Conservation (phyloP, 495 filamentous ascomycete species). For the Melanomma pulvis-pyrius region DNA sequence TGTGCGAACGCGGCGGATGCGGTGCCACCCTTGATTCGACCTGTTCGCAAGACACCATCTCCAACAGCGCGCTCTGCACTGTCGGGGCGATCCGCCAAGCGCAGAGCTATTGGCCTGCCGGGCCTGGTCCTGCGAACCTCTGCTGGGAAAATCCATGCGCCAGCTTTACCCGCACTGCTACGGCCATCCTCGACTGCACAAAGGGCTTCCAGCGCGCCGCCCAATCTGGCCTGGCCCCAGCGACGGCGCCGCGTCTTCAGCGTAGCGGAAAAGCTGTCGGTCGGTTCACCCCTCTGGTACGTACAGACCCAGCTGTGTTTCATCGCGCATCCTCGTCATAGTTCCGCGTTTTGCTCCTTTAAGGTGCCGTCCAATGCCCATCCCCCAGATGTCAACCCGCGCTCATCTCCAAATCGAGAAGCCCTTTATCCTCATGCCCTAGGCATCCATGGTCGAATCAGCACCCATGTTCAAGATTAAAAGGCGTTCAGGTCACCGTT, state of each 20-base stretch:
- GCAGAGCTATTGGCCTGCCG: neutral
- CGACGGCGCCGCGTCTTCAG: neutral
- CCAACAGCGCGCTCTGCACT: neutral
- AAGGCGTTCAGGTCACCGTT: constrained; percentile 33
- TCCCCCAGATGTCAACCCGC: constrained; percentile 10
- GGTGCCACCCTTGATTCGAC: too few species aligned
- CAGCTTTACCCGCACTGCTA: neutral
- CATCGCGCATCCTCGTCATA: constrained; percentile 17
- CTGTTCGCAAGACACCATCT: too few species aligned
- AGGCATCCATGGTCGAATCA: neutral
- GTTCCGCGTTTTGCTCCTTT: constrained; percentile 2
- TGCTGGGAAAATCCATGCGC: neutral
- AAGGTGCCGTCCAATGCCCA: constrained; percentile 6
- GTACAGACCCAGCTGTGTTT: too few species aligned
- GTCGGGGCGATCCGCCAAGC: constrained; percentile 3
- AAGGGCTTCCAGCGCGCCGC: neutral
- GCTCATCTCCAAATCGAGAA: constrained; percentile 2
- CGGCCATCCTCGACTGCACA: constrained; percentile 6
- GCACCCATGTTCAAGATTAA: constrained; percentile 30
- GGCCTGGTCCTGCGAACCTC: neutral
- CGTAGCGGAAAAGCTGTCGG: neutral
- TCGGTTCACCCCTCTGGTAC: constrained; percentile 6
- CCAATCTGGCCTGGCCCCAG: neutral
- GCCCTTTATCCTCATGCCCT: neutral
- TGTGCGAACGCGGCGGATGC: too few species aligned